Conservation (phyloP, 768 basidiomycete genomes). For the Fomitopsis serialis region DNA sequence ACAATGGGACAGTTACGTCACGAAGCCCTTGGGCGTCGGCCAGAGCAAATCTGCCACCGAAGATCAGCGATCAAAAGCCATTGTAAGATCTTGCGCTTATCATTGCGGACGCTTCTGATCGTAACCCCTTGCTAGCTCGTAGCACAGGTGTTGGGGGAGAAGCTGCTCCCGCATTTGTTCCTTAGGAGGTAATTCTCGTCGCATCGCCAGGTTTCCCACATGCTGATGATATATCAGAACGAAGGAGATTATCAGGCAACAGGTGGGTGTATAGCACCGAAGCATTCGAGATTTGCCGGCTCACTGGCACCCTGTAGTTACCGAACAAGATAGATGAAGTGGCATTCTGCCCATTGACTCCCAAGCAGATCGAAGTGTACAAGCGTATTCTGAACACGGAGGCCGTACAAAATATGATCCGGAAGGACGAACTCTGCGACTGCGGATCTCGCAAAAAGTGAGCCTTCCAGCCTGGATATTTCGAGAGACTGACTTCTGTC, state of each 20-base stretch:
- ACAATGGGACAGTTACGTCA: conserved; percentile 76
- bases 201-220: neutral
- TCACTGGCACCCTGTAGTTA: conserved; percentile 39
- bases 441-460: conserved; percentile 63
- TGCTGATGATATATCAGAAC: conserved; percentile 37
- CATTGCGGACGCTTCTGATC: neutral
- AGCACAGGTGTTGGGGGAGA: conserved; percentile 55
- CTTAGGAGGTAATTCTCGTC: conserved; percentile 53
- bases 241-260: conserved; percentile 70
- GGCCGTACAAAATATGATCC: conserved; percentile 66
- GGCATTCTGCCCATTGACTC: conserved; percentile 87
- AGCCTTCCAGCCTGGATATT: neutral
- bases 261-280: conserved; percentile 31
- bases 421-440: conserved; percentile 64
- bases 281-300: neutral
- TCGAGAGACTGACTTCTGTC: neutral
- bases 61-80: conserved; percentile 51
- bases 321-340: conserved; percentile 88
- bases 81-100: conserved; percentile 28
- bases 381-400: conserved; percentile 59
- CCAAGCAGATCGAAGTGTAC: conserved; percentile 67
- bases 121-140: conserved; percentile 37
- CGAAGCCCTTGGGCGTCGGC: conserved; percentile 59
- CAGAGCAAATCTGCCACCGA: conserved; percentile 64
- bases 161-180: conserved; percentile 79